These are phyloP conservation scores for Sechiopsis laciniata DNA, from an alignment of 306 rosid genomes.

Conservation along the genomic window DNA sequence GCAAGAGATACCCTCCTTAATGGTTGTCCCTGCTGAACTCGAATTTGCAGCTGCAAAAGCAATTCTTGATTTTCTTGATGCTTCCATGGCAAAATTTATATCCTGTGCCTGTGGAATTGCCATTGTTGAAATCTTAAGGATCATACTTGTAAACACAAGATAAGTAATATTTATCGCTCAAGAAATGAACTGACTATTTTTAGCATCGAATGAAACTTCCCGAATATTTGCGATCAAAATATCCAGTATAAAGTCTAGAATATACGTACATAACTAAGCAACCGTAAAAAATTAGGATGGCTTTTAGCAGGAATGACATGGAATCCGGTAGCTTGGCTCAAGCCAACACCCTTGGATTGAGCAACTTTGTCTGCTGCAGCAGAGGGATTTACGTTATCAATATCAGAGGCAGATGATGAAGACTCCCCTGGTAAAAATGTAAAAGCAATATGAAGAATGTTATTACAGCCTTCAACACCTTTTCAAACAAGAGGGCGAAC, in stretches of 20 bases:
- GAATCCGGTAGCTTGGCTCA: conserved; percentile 70
- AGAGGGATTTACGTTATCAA: conserved; percentile 86
- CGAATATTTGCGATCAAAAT: neutral
- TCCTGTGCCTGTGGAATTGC: conserved; percentile 68
- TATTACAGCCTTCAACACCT: neutral
- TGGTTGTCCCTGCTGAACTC: conserved; percentile 39
- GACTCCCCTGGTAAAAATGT: conserved; percentile 74
- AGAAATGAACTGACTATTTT: neutral
- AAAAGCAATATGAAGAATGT: conserved; percentile 21
- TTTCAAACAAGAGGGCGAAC: no score
- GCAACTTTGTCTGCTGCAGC: conserved; percentile 52
- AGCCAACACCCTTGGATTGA: conserved; percentile 53
- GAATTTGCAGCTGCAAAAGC: conserved; percentile 70
- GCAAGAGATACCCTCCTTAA: conserved; percentile 57
- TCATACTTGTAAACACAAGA: conserved; percentile 1
- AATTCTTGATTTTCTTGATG: conserved; percentile 65
- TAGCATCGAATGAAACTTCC: neutral
- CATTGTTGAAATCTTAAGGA: conserved; percentile 18
- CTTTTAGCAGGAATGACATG: conserved; percentile 64
- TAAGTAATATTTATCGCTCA: neutral
- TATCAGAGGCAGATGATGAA: conserved; percentile 95
- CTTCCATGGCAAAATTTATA: conserved; percentile 84
- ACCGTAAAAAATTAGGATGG: conserved; percentile 52
- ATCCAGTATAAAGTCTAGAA: neutral
- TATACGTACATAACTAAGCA: conserved; percentile 69